These are phyloP conservation scores for Xylaria sp. DNA, from an alignment of 2,329 filamentous ascomycete species.

Conservation along the genomic window DNA sequence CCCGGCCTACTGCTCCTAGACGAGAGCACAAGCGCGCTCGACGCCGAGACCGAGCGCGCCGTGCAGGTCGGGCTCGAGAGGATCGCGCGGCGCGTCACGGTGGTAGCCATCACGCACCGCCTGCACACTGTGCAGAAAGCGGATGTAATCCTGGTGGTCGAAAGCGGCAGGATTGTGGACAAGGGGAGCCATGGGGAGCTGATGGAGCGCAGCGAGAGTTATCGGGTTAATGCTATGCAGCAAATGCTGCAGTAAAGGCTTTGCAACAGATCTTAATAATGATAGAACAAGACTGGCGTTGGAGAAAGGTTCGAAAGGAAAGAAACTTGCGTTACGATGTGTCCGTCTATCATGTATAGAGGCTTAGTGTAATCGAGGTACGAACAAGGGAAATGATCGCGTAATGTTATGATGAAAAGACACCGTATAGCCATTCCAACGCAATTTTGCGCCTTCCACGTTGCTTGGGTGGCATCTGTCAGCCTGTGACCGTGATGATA, in stretches of 20 bases:
- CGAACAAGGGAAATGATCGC: no score
- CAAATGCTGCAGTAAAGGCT: slow-evolving; percentile 24
- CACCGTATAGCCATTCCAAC: no score
- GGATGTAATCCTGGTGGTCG: slow-evolving; percentile 47
- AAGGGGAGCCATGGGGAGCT: slow-evolving; percentile 42
- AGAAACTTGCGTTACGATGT: no score
- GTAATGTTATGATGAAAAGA: no score
- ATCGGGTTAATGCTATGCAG: slow-evolving; percentile 34
- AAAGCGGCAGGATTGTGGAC: slow-evolving; percentile 44
- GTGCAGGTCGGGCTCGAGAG: slow-evolving; percentile 62
- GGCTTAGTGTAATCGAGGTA: no score
- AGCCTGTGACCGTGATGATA: no score
- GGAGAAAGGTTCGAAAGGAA: no score
- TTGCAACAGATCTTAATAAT: neutral
- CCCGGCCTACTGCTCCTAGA: slow-evolving; percentile 70
- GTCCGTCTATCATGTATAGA: no score
- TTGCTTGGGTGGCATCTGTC: no score
- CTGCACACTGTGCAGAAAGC: slow-evolving; percentile 47
- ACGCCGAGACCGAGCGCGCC: slow-evolving; percentile 60
- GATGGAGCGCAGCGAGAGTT: slow-evolving; percentile 40
- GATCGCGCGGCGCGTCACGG: slow-evolving; percentile 44
- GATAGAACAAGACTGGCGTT: neutral
- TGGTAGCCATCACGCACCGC: slow-evolving; percentile 50
- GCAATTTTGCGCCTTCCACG: no score
- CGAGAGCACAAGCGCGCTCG: slow-evolving; percentile 70